Evolutionary conservation across 768 basidiomycete species (phyloP).

Genomic region (Pulveroboletus frians): DNA sequence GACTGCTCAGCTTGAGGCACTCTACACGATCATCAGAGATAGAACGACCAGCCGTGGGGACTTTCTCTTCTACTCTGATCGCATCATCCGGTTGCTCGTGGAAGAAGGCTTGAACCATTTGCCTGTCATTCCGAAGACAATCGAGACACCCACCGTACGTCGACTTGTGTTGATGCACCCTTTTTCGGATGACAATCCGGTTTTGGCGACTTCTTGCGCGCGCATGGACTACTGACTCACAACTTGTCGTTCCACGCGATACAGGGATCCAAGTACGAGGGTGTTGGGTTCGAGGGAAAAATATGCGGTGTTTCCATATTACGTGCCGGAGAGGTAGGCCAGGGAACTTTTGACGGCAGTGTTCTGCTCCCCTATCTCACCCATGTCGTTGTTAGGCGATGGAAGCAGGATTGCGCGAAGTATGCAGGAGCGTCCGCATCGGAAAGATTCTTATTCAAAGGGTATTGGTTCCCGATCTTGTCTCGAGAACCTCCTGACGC

Average conservation of each 20-base stretch:
- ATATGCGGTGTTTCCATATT: conserved; percentile 96
- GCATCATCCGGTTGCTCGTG: conserved; percentile 81
- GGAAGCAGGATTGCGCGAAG: conserved; percentile 95
- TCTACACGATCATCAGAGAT: conserved; percentile 93
- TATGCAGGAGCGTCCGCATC: conserved; percentile 89
- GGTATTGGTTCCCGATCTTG: conserved; percentile 39
- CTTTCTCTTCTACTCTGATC: conserved; percentile 93
- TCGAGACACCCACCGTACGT: conserved; percentile 79
- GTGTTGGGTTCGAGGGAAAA: conserved; percentile 93
- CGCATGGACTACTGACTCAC: neutral
- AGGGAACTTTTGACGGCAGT: too few species aligned
- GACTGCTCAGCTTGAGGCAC: conserved; percentile 89
- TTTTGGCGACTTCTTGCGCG: neutral
- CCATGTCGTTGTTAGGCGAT: conserved; percentile 60
- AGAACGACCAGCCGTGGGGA: conserved; percentile 85
- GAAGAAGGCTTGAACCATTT: conserved; percentile 87
- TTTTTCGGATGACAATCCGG: neutral
- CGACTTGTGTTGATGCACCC: neutral
- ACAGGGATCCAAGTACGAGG: conserved; percentile 77
- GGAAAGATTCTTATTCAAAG: conserved; percentile 98
- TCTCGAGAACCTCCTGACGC: neutral
- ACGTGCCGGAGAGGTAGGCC: conserved; percentile 79
- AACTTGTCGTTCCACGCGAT: conserved; percentile 1
- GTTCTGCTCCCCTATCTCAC: neutral
- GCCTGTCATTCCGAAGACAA: conserved; percentile 67